Base-by-base conservation (phyloP, 2,329 filamentous ascomycete genomes). In the Ceratocystis papillata region DNA sequence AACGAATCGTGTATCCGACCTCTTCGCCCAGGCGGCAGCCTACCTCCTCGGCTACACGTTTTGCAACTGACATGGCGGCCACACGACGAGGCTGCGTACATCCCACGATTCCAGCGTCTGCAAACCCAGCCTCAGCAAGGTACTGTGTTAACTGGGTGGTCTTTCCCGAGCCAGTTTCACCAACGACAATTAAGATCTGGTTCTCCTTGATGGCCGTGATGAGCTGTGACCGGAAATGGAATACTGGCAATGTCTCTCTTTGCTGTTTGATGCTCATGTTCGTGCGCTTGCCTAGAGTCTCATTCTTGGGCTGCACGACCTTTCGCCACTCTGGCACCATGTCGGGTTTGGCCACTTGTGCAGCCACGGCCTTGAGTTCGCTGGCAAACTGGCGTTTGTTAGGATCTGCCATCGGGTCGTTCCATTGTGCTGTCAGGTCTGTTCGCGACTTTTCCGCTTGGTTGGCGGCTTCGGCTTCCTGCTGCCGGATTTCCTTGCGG, bases 71-170 rank as follows among this genome's bases (percentile, higher is more conserved):
- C 87, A 97, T 96, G 69, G 94, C 94, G 30, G 94, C 94, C 10
- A 97, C 94, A 81, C 94, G 90, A 74, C 94, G 90, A 63, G 94
- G 94, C 71, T 99, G 94, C 0, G 95, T 99, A 74, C 94, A 99
- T 0, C 94, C 94, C 60, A 99, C 94, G 67, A 96, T 88, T 41
- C 92, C 90, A 67, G 88, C 79, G 70, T 95, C 89, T 1, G 87
- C 88, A 72, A 95, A 96, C 0, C 94, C 94, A 61, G 84, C 92
- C 76, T 99, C 94, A 0, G 92, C 93, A 20, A 99, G 81, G 71
- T 95, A 99, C 70, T 99, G 94, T 0, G 94, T 96, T 66, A 99
- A 75, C 74, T 99, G 94, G 0, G 94, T 99, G 0, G 94, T 99
- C 76, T 99, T 99, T 70, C 94, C 94, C 0, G 91, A 96, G 15